phyloP scores from a whole-genome alignment of 768 basidiomycete genomes.

The Cantharellus anzutake region DNA sequence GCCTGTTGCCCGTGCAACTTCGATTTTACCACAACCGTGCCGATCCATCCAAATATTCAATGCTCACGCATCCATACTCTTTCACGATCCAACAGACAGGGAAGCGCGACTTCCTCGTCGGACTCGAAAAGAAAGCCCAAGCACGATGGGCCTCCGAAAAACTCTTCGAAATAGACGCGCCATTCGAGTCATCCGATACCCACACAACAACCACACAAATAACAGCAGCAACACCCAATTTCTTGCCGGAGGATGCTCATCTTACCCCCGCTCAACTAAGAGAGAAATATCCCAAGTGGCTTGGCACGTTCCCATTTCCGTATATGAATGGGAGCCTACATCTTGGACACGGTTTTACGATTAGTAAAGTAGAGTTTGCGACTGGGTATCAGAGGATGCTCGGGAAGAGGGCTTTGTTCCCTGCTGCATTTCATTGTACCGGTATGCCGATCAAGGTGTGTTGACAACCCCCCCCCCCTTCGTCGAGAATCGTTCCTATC shows the following conservation, averaged over 20 bases:
- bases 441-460: constrained; percentile 98
- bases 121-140: constrained; percentile 74
- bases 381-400: constrained; percentile 91
- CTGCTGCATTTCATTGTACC: constrained; percentile 95
- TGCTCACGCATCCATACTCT: not conserved
- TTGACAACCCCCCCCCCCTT: constrained; percentile 5
- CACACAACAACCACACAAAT: constrained; percentile 25
- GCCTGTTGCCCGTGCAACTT: not conserved
- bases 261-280: constrained; percentile 46
- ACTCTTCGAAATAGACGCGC: constrained; percentile 74
- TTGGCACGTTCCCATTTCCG: constrained; percentile 88
- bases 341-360: constrained; percentile 93
- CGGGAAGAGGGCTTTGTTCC: constrained; percentile 87
- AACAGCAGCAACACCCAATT: not conserved
- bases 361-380: constrained; percentile 93
- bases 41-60: not conserved
- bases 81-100: constrained; percentile 39
- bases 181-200: constrained; percentile 19
- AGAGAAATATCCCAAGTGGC: constrained; percentile 83
- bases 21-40: not conserved
- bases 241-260: constrained; percentile 24
- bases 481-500: not conserved
- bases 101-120: constrained; percentile 76
- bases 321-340: constrained; percentile 99
- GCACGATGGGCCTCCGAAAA: constrained; percentile 54